Evolutionary conservation across 116 monocot species (phyloP).

Genomic region (Papilionanthe hybrid): DNA sequence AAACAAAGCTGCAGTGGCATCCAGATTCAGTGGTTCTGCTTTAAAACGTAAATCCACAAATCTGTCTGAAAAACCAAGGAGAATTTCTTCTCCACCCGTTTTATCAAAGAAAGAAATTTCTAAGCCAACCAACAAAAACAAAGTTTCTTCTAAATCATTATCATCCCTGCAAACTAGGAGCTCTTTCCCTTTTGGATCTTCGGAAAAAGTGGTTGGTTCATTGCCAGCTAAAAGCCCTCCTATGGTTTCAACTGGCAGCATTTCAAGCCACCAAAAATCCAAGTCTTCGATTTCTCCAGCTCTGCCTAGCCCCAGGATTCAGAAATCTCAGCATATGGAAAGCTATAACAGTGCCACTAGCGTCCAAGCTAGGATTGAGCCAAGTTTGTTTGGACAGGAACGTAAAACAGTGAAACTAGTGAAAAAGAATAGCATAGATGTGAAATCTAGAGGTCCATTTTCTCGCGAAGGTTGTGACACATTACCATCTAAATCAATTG

Average conservation of each 20-base stretch:
- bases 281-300: slow-evolving; percentile 36
- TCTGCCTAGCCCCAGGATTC: slow-evolving; percentile 35
- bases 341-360: slow-evolving; percentile 26
- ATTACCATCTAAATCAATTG: slow-evolving; percentile 46
- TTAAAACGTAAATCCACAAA: too few relatives aligned
- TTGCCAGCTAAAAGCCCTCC: slow-evolving; percentile 38
- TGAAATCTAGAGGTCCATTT: slow-evolving; percentile 26
- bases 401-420: slow-evolving; percentile 37
- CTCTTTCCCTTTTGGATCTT: slow-evolving; percentile 32
- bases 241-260: slow-evolving; percentile 17
- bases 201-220: slow-evolving; percentile 36
- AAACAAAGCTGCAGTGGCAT: slow-evolving; percentile 36
- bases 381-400: slow-evolving; percentile 33
- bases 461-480: slow-evolving; percentile 39
- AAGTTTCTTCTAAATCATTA: slow-evolving; percentile 43
- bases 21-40: slow-evolving; percentile 32
- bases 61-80: too few relatives aligned
- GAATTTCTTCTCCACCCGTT: slow-evolving; percentile 67
- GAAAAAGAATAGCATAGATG: slow-evolving; percentile 30
- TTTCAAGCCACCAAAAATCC: slow-evolving; percentile 34
- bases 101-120: slow-evolving; percentile 52
- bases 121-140: slow-evolving; percentile 50
- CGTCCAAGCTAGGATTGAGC: slow-evolving; percentile 30
- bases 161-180: slow-evolving; percentile 32
- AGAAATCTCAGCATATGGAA: slow-evolving; percentile 32